These are phyloP conservation scores for Mimosa pudica DNA, from an alignment of 306 rosid species.

Conservation along the genomic window DNA sequence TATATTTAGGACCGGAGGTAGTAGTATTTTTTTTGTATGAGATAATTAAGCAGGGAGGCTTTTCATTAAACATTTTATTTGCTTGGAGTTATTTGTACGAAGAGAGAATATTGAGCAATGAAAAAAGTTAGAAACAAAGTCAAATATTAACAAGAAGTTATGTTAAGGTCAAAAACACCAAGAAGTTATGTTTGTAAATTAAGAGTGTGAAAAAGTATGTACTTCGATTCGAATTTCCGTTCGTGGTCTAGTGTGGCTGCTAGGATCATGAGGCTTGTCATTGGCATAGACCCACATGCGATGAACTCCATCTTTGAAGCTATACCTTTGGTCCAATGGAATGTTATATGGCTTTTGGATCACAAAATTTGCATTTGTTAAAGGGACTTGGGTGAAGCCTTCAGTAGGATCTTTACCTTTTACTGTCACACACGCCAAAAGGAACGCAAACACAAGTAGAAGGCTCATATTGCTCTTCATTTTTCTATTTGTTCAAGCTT, in stretches of 20 bases:
- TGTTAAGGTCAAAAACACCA: not conserved
- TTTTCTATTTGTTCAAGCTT: not conserved
- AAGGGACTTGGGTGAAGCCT: constrained; percentile 53
- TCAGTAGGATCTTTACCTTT: constrained; percentile 45
- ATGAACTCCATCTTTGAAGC: constrained; percentile 41
- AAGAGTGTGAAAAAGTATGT: constrained; percentile 18
- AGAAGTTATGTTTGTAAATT: not conserved
- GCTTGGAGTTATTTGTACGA: not conserved
- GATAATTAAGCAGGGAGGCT: not conserved
- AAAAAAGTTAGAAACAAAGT: not conserved
- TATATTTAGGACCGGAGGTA: too few species aligned
- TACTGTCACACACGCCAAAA: not conserved
- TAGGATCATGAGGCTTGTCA: constrained; percentile 46
- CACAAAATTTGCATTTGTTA: constrained; percentile 35
- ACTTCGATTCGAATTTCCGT: constrained; percentile 51
- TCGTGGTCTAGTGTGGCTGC: constrained; percentile 47
- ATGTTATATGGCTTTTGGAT: constrained; percentile 48
- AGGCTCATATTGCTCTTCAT: constrained; percentile 16
- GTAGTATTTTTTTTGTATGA: too few species aligned
- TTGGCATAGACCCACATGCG: constrained; percentile 51
- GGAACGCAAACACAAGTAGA: constrained; percentile 6
- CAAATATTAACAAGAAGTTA: not conserved
- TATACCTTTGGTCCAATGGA: constrained; percentile 41
- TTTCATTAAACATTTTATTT: not conserved
- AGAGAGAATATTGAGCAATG: not conserved